Evolutionary conservation across 441 rosid species (phyloP).

Genomic region (Flueggea neowawraea): DNA sequence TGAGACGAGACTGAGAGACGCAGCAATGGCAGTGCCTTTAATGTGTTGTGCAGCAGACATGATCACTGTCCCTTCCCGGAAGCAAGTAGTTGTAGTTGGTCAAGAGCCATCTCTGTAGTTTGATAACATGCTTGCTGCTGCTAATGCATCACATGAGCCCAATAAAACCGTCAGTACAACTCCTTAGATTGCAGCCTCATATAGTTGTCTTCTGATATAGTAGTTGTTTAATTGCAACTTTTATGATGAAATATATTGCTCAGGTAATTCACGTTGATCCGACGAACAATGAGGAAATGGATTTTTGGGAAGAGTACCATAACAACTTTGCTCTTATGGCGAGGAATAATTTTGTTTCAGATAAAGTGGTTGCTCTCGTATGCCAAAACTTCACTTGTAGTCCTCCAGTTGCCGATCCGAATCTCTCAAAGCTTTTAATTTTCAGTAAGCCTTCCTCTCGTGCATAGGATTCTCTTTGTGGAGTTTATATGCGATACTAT

Average conservation of each 20-base stretch:
- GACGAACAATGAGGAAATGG: slow-evolving; percentile 53
- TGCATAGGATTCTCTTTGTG: too few relatives aligned
- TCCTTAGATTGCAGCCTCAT: neutral
- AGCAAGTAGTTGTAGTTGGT: slow-evolving; percentile 75
- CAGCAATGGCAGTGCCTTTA: slow-evolving; percentile 86
- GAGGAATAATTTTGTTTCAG: slow-evolving; percentile 41
- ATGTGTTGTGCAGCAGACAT: slow-evolving; percentile 92
- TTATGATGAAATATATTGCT: neutral
- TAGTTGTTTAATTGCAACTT: neutral
- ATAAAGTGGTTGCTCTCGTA: slow-evolving; percentile 52
- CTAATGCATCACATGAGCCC: slow-evolving; percentile 70
- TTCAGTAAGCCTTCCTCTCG: too few relatives aligned
- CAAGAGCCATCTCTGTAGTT: slow-evolving; percentile 45
- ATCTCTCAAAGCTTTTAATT: too few relatives aligned
- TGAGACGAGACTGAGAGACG: slow-evolving; percentile 63
- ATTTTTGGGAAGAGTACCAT: slow-evolving; percentile 69
- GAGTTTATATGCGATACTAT: too few relatives aligned
- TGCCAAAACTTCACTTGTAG: too few relatives aligned
- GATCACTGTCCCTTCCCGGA: slow-evolving; percentile 51
- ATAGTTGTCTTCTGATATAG: neutral
- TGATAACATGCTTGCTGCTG: slow-evolving; percentile 68
- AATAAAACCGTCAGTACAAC: slow-evolving; percentile 57
- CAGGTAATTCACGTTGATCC: slow-evolving; percentile 92
- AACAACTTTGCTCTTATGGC: slow-evolving; percentile 60
- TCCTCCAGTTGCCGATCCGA: too few relatives aligned